Percentiles rank a stretch among this genome's conserved stretches.
phyloP scores from a whole-genome alignment of 176 grass and related monocot species.

The Otatea glauca region DNA sequence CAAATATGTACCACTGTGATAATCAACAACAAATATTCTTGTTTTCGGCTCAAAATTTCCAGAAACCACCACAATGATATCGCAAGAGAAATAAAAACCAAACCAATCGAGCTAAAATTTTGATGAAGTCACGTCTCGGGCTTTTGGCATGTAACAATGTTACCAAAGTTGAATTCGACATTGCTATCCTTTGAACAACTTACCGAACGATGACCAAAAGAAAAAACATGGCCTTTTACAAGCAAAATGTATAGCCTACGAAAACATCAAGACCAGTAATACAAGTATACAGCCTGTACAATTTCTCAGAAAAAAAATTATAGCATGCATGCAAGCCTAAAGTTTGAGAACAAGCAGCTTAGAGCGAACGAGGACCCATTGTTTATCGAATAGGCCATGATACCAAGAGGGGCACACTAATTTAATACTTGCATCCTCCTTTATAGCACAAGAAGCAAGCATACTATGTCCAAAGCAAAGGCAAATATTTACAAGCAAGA shows the following conservation, averaged over 20 bases:
- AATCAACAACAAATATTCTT: background rate
- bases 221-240: background rate
- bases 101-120: background rate
- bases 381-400: background rate
- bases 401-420: background rate
- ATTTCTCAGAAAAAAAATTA: background rate
- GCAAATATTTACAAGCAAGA: background rate
- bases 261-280: background rate
- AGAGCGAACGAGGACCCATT: background rate
- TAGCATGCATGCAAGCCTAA: background rate
- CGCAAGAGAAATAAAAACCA: background rate
- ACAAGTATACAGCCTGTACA: background rate
- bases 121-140: background rate
- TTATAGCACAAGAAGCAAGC: background rate
- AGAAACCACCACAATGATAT: background rate
- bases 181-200: background rate
- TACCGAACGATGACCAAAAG: background rate
- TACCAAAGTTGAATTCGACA: background rate
- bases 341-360: background rate
- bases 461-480: background rate
- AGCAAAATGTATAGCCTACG: background rate
- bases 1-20: background rate
- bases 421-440: background rate
- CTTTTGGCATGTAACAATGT: background rate
- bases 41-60: background rate